Conservation (phyloP, 2,329 filamentous ascomycete genomes). For the Pezicula neosporulosa region DNA sequence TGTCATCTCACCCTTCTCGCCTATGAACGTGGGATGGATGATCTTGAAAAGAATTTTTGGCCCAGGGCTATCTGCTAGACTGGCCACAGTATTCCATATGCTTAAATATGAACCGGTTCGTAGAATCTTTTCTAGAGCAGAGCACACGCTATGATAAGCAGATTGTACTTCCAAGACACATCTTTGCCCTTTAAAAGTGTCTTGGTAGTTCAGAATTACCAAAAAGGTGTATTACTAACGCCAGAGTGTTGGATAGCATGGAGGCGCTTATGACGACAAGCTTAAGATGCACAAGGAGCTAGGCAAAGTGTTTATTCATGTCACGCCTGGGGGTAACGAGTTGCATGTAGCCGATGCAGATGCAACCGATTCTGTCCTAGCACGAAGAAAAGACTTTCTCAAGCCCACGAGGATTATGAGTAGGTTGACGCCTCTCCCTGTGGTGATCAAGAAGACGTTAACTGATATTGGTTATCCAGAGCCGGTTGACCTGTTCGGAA, state of each 20-base stretch:
- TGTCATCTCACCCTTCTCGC: no score
- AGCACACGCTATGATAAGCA: no score
- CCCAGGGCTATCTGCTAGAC: no score
- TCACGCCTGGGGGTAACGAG: constrained; percentile 2
- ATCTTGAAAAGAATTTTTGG: no score
- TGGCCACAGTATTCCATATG: no score
- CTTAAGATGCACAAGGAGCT: not conserved
- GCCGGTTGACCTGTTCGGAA: not conserved
- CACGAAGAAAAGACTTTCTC: not conserved
- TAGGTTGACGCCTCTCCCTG: not conserved
- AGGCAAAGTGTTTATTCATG: constrained; percentile 7
- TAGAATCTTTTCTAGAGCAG: no score
- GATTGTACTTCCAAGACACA: no score
- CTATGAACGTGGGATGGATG: no score
- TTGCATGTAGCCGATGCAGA: constrained; percentile 6
- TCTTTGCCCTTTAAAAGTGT: no score
- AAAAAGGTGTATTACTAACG: no score
- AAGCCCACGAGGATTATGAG: not conserved
- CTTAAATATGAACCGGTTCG: no score
- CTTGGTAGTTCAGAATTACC: no score
- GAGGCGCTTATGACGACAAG: constrained; percentile 4
- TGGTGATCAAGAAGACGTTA: not conserved
- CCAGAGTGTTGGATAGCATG: not conserved
- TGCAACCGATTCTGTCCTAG: not conserved
- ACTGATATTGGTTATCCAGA: not conserved